Evolutionary conservation across 305 asterid genomes (phyloP).

Genomic region (Rubia balearica): DNA sequence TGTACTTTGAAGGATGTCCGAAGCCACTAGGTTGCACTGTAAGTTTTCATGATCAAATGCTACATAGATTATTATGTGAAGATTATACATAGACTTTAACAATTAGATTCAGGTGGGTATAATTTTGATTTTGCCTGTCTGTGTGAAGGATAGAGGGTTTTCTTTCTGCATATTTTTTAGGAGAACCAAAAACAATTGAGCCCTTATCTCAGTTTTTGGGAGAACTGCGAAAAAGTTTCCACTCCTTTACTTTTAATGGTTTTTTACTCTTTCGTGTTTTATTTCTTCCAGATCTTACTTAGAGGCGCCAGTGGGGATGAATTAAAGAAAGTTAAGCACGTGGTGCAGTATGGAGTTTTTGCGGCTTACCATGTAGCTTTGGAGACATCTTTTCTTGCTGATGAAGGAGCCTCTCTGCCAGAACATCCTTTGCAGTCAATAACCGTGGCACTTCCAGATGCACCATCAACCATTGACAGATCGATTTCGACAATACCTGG

Average conservation of each 20-base stretch:
- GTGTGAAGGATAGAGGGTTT: neutral
- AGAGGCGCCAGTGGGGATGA: constrained; percentile 89
- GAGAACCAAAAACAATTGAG: too few relatives aligned
- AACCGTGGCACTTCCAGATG: constrained; percentile 71
- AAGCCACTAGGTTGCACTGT: constrained; percentile 96
- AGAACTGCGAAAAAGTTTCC: neutral
- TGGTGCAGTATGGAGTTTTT: constrained; percentile 86
- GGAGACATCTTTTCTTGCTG: constrained; percentile 97
- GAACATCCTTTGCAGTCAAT: constrained; percentile 62
- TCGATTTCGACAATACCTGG: constrained; percentile 77
- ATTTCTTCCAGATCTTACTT: constrained; percentile 66
- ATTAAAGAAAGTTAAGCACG: constrained; percentile 91
- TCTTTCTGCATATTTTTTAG: neutral
- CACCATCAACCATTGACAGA: constrained; percentile 53
- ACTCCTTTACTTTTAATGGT: neutral
- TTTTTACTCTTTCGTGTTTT: constrained; percentile 20
- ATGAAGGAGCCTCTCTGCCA: constrained; percentile 95
- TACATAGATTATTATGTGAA: neutral
- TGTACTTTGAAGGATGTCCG: constrained; percentile 97
- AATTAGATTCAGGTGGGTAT: neutral
- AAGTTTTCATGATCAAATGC: constrained; percentile 30
- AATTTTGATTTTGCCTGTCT: neutral
- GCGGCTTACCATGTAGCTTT: constrained; percentile 97
- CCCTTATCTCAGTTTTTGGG: neutral
- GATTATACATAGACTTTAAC: neutral